Evolutionary conservation across 1,284 basidiomycete species (phyloP), one percentile per base, ranked within the genome.

Genomic region (Thecaphora thlaspeos): DNA sequence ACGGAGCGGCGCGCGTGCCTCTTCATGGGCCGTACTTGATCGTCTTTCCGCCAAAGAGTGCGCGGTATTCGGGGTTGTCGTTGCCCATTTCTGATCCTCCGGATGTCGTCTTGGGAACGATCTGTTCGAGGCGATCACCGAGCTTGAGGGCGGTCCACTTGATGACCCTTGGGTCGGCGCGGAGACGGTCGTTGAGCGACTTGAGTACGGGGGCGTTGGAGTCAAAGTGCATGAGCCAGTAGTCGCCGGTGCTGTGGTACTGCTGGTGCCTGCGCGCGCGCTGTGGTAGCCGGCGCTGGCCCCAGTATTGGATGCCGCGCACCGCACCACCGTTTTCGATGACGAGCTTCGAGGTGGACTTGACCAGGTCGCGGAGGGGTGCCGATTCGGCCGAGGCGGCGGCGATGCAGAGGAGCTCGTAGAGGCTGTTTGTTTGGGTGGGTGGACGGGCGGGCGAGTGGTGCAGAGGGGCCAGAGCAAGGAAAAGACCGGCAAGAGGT

Each of bases 181-280:
- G 84, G 79, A 92, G 83, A 48, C 87, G 82, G 22, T 81, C 80
- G 65, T 85, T 84, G 37, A 92, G 81, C 4, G 83, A 81, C 21
- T 82, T 81, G 52, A 91, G 82, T 0, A 85, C 85, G 44, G 81
- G 81, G 9, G 90, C 89, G 9, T 88, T 88, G 3, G 88, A 85
- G 81, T 92, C 90, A 76, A 91, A 92, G 76, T 91, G 84, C 82
- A 92, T 84, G 15, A 87, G 85, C 89, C 90, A 92, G 79, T 91
- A 91, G 73, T 92, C 90, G 82, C 87, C 90, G 28, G 84, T 73
- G 14, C 79, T 79, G 67, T 88, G 85, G 48, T 80, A 83, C 39
- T 83, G 81, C 57, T 86, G 84, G 54, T 89, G 86, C 55, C 86
- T 80, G 67, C 84, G 82, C 86, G 90, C 90, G 34, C 85, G 82